These are phyloP conservation scores for Thalassiosira mediterranea DNA, from an alignment of 352 stramenopile species.

Conservation along the genomic window DNA sequence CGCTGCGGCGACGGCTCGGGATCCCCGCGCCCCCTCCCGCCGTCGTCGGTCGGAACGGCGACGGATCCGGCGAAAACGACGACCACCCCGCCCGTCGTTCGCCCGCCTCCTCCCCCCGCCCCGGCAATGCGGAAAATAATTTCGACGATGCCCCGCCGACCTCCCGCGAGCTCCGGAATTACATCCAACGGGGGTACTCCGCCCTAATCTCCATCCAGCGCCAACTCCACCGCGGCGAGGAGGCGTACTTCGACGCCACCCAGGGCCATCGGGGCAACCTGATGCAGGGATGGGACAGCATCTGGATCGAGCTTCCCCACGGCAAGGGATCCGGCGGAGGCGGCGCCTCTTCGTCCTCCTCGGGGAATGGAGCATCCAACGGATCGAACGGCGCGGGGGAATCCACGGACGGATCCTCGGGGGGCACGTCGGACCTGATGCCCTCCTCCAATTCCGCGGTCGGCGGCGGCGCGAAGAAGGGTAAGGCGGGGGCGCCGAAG, in stretches of 20 bases:
- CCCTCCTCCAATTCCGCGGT: not conserved
- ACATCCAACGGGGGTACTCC: conserved; percentile 37
- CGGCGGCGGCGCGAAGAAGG: not conserved
- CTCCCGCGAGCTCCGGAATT: conserved; percentile 22
- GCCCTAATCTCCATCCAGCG: conserved; percentile 64
- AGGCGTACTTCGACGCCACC: conserved; percentile 74
- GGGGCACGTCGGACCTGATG: not conserved
- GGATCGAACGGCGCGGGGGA: too few species aligned
- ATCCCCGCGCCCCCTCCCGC: not conserved
- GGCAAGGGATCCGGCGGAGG: not conserved
- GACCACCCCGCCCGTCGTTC: not conserved
- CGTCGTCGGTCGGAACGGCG: not conserved
- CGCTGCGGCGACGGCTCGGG: conserved; percentile 34
- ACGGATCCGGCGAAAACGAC: not conserved
- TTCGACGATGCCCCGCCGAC: not conserved
- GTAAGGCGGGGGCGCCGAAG: not conserved
- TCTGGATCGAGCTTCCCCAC: conserved; percentile 38
- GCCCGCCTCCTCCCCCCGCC: not conserved
- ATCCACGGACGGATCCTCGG: not conserved
- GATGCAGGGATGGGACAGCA: conserved; percentile 62
- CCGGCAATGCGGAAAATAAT: not conserved
- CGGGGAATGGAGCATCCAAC: not conserved
- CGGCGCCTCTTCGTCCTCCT: not conserved
- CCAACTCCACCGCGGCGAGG: conserved; percentile 69
- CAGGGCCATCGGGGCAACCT: conserved; percentile 59